These are phyloP conservation scores for Inga oerstediana DNA, from an alignment of 306 rosid genomes.

Conservation along the genomic window DNA sequence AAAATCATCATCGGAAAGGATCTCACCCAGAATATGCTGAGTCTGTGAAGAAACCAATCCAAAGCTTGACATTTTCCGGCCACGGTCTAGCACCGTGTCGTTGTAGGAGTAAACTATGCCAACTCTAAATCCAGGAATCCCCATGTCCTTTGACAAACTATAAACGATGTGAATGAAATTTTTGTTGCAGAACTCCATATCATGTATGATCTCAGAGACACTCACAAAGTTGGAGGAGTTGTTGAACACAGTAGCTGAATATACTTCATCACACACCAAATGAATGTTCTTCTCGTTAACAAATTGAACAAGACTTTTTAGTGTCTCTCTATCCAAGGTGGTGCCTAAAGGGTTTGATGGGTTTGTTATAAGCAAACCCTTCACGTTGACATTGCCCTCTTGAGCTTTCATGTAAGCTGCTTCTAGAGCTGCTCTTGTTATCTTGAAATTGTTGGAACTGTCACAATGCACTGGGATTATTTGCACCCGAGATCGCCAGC, in stretches of 20 bases:
- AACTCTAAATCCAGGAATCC: no score
- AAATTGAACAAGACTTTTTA: conserved; percentile 63
- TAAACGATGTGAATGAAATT: no score
- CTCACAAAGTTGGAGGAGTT: conserved; percentile 47
- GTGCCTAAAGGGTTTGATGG: conserved; percentile 93
- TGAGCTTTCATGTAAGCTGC: conserved; percentile 61
- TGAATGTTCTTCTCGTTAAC: conserved; percentile 69
- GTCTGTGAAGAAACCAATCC: no score
- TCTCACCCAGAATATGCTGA: conserved; percentile 41
- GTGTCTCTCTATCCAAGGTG: conserved; percentile 53
- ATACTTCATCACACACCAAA: conserved; percentile 87
- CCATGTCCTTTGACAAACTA: no score
- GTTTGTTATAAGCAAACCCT: conserved; percentile 77
- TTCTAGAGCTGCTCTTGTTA: conserved; percentile 72
- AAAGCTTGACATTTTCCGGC: no score
- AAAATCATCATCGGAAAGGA: conserved; percentile 66
- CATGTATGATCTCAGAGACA: conserved; percentile 60
- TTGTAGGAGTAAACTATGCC: no score
- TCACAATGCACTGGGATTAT: conserved; percentile 69
- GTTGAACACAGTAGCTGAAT: conserved; percentile 66
- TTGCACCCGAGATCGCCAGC: conserved; percentile 75
- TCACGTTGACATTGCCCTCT: conserved; percentile 55
- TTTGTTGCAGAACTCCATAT: conserved; percentile 26
- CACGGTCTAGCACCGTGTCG: no score
- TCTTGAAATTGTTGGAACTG: conserved; percentile 64